Evolutionary conservation across 2,329 filamentous ascomycete species (phyloP).

Genomic region (Anisogramma anomala): DNA sequence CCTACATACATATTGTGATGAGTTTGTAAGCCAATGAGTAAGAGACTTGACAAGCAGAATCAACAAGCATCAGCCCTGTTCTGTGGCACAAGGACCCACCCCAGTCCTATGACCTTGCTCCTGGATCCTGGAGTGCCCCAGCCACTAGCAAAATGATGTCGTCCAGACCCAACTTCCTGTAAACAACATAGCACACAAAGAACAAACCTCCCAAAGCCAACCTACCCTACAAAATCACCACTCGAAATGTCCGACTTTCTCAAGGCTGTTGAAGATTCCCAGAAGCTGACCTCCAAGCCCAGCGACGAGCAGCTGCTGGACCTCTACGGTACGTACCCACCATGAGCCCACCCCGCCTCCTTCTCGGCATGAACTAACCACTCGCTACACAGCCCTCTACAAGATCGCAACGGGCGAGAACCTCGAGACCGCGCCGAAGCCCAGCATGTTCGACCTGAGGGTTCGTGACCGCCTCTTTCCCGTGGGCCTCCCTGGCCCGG

Average conservation of each 20-base stretch:
- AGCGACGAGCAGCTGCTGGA: slow-evolving; percentile 52
- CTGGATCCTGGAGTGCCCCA: no score
- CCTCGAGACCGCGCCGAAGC: slow-evolving; percentile 41
- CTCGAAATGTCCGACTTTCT: slow-evolving; percentile 37
- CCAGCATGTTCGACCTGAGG: slow-evolving; percentile 62
- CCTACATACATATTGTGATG: no score
- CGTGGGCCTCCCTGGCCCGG: not conserved
- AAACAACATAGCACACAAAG: no score
- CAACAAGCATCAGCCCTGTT: no score
- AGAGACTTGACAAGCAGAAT: no score
- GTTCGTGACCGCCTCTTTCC: slow-evolving; percentile 24
- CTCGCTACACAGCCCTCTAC: slow-evolving; percentile 36
- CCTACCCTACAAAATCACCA: not conserved
- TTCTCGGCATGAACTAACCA: not conserved
- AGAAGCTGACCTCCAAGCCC: slow-evolving; percentile 56
- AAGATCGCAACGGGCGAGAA: slow-evolving; percentile 48
- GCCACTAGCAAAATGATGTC: no score
- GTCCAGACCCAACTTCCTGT: no score
- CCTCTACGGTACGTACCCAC: slow-evolving; percentile 45
- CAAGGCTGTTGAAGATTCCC: slow-evolving; percentile 49
- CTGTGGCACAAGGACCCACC: no score
- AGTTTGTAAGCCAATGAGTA: no score
- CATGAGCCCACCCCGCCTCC: not conserved
- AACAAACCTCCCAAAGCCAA: not conserved
- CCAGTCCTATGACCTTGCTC: no score